These are phyloP conservation scores for Phytopythium ostracodes DNA, from an alignment of 352 stramenopile genomes.

Conservation along the genomic window DNA sequence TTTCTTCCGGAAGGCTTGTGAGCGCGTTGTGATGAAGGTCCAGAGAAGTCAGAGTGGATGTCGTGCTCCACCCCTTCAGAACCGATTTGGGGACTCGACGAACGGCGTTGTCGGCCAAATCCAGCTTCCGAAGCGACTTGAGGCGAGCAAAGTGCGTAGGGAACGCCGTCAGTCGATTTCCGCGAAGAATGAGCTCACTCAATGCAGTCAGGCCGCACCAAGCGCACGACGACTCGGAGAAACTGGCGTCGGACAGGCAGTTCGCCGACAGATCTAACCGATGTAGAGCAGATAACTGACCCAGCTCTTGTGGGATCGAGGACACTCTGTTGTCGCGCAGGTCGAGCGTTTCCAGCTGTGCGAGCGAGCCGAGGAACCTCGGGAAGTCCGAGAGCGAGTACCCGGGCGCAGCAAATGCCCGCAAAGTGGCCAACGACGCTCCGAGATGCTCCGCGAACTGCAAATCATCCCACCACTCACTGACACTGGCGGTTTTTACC, in stretches of 20 bases:
- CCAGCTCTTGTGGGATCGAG: slow-evolving; percentile 14
- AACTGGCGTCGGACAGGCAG: slow-evolving; percentile 26
- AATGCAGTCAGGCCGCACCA: slow-evolving; percentile 17
- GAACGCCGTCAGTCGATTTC: slow-evolving; percentile 19
- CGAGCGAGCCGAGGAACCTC: slow-evolving; percentile 15
- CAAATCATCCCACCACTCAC: slow-evolving; percentile 7
- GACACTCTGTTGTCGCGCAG: slow-evolving; percentile 24
- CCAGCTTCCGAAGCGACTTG: slow-evolving; percentile 16
- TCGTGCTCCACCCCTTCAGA: slow-evolving; percentile 19
- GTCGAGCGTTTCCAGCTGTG: slow-evolving; percentile 23
- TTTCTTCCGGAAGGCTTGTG: slow-evolving; percentile 29
- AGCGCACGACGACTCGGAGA: slow-evolving; percentile 11
- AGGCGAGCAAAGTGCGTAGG: slow-evolving; percentile 12
- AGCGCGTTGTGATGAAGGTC: slow-evolving; percentile 44
- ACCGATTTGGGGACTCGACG: slow-evolving; percentile 16
- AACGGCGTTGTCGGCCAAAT: slow-evolving; percentile 19
- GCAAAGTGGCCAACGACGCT: slow-evolving; percentile 7
- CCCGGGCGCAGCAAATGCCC: slow-evolving; percentile 13
- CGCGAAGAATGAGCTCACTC: slow-evolving; percentile 13
- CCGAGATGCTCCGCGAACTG: slow-evolving; percentile 10
- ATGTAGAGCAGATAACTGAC: slow-evolving; percentile 16
- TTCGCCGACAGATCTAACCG: slow-evolving; percentile 38
- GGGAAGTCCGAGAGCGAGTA: slow-evolving; percentile 15
- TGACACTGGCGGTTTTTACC: background rate
- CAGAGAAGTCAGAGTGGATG: slow-evolving; percentile 18